Conservation (phyloP, 2,329 filamentous ascomycete species). For the Nigrospora sphaerica region DNA sequence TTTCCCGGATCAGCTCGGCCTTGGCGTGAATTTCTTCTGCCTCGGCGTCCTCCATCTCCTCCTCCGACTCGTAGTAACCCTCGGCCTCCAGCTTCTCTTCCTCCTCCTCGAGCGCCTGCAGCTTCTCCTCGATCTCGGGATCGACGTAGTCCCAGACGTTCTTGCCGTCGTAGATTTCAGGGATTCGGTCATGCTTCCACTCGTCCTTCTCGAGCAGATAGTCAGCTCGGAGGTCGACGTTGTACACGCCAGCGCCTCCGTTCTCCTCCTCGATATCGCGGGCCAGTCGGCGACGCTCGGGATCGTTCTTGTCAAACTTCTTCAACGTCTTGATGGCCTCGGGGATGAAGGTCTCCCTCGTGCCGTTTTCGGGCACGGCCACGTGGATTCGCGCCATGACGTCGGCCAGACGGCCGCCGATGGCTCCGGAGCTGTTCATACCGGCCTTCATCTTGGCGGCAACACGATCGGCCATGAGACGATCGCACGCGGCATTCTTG, state of each 20-base stretch:
- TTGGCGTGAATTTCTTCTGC: slow-evolving; percentile 84
- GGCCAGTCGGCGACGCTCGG: slow-evolving; percentile 73
- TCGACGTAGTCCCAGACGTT: slow-evolving; percentile 98
- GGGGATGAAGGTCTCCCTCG: slow-evolving; percentile 80
- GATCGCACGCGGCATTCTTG: slow-evolving; percentile 91
- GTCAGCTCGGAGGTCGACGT: slow-evolving; percentile 82
- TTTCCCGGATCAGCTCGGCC: slow-evolving; percentile 92
- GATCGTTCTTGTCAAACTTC: slow-evolving; percentile 88
- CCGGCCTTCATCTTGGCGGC: slow-evolving; percentile 94
- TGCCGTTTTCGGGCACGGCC: slow-evolving; percentile 81
- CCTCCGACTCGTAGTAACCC: slow-evolving; percentile 87
- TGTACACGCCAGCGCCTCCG: slow-evolving; percentile 93
- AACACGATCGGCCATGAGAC: slow-evolving; percentile 85
- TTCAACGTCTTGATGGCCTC: slow-evolving; percentile 72
- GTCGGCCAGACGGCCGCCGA: slow-evolving; percentile 78
- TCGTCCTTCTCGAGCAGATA: slow-evolving; percentile 82
- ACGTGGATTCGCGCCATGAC: slow-evolving; percentile 94
- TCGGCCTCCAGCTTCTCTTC: slow-evolving; percentile 88
- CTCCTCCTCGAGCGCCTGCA: slow-evolving; percentile 87
- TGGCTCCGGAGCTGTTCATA: slow-evolving; percentile 66
- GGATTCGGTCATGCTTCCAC: slow-evolving; percentile 95
- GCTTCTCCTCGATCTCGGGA: slow-evolving; percentile 90
- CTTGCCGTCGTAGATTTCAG: slow-evolving; percentile 89
- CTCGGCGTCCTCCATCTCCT: slow-evolving; percentile 77
- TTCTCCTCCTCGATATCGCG: slow-evolving; percentile 87